These are phyloP conservation scores for Macrocystidia cucumis DNA, from an alignment of 1,284 basidiomycete genomes.

Conservation along the genomic window DNA sequence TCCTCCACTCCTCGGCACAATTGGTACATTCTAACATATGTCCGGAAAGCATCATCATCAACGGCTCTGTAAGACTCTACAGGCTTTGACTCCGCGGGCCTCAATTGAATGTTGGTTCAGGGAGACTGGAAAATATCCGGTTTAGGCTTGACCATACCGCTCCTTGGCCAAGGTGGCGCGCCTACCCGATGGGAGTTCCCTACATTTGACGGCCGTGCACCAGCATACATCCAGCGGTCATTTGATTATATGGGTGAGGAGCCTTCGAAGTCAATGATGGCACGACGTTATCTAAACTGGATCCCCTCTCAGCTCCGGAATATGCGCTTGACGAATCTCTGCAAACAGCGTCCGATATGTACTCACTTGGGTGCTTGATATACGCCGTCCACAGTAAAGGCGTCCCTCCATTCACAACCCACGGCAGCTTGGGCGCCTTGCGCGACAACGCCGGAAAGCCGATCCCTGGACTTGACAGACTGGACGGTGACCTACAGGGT, in stretches of 20 bases:
- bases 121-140: slow-evolving; percentile 99
- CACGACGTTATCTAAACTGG: background rate
- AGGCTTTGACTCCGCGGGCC: background rate
- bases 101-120: slow-evolving; percentile 30
- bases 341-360: slow-evolving; percentile 88
- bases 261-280: background rate
- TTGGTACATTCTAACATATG: slow-evolving; percentile 90
- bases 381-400: slow-evolving; percentile 89
- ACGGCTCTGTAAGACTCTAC: slow-evolving; percentile 61
- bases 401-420: slow-evolving; percentile 82
- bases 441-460: slow-evolving; percentile 74
- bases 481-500: slow-evolving; percentile 71
- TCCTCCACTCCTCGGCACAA: slow-evolving; percentile 88
- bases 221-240: slow-evolving; percentile 82
- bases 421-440: slow-evolving; percentile 74
- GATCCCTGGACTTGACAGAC: slow-evolving; percentile 46
- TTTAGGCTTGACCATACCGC: slow-evolving; percentile 79
- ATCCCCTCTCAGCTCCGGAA: slow-evolving; percentile 71
- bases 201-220: slow-evolving; percentile 76
- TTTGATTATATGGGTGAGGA: slow-evolving; percentile 88
- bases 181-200: slow-evolving; percentile 85
- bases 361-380: slow-evolving; percentile 87
- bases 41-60: slow-evolving; percentile 82
- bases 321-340: slow-evolving; percentile 89
- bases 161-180: slow-evolving; percentile 64